Evolutionary conservation across 257 asterid species (phyloP), one percentile per base, ranked within the genome.

Genomic region (Fraxinus pennsylvanica): DNA sequence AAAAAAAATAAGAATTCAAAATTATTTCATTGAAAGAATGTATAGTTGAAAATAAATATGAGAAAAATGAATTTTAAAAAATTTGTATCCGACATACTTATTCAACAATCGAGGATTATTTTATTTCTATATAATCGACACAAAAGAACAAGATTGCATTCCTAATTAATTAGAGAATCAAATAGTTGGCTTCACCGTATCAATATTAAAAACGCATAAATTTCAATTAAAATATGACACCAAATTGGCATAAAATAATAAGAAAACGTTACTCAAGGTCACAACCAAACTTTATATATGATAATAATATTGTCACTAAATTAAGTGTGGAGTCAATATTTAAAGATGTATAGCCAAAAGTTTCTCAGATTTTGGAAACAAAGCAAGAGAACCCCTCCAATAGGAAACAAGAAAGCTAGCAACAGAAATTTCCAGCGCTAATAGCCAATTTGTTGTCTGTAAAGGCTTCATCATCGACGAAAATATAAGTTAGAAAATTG

Each of bases 121-220:
- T 74, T 82, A 80, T 50, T 77, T 12, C 36, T 32, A 33, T 33
- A 33, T 4, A 25, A 50, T 74, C 32, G 29, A 14, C 79, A 71
- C n/a, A 78, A 79, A 78, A 21, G 54, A 73, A 80, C 76, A 86
- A 86, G 70, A 85, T 75, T 80, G 86, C 81, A 45, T 78, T 19
- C 88, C 69, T 79, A 76, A 89, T 80, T 79, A 76, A 89, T 80
- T 85, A 86, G 43, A 61, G 74, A 83, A 70, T 72, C 82, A 79
- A 74, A 84, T 83, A 81, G 75, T 63, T 76, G 19, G 59, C 29
- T 19, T 81, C 79, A 74, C 75, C 10, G 68, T 13, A 32, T 8
- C 1, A 43, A 45, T 27, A 29, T 71, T 12, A 84, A 77, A 70
- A 22, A 21, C 52, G 6, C 57, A 57, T 13, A 21, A 39, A 50